Base-by-base conservation (phyloP, 768 basidiomycete species). In the Lentinula detonsa region DNA sequence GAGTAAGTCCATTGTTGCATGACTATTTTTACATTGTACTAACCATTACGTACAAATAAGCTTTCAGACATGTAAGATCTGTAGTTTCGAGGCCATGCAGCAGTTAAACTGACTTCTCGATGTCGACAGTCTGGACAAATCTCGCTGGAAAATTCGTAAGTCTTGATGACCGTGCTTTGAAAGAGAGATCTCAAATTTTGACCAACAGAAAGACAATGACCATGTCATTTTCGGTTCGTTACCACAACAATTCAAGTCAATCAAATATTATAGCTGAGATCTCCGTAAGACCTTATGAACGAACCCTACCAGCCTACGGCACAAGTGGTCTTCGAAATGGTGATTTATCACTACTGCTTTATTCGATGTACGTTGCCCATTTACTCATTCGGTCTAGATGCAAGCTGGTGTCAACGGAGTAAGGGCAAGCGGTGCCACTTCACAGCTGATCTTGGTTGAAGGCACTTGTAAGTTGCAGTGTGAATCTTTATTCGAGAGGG, bases 341-440 rank as follows among this genome's bases (percentile, higher is more conserved):
- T 83, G n/a, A 39, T 28, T 39, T 45, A 48, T 31, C 45, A 54
- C 53, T 28, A 62, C 43, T 8, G 60, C 35, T 60, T 23, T 15
- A 28, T 8, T 28, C 28, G 28, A 28, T 49, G 15, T 18, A 37
- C 61, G 59, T 23, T 57, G 56, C 6, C 37, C 43, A 21, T 18
- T 49, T n/a, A 39, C 31, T 33, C 16, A 16, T 31, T 8, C 42
- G 11, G 15, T 10, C 16, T 48, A 79, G 84, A 81, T 80, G 70
- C 87, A 88, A 79, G 83, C 83, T 45, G 85, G 83, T 5, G 74
- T 90, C 62, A 85, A 86, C 66, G 85, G 82, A 63, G 85, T 90
- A 65, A 79, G 87, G 65, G 71, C 82, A 9, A 75, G 74, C 43
- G 87, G 88, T 61, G 87, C 87, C 16, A 87, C 86, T 4, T 78